Percentiles rank a stretch among this genome's conserved stretches.
These are phyloP conservation scores for Trametes meyenii DNA, from an alignment of 768 basidiomycete species.

Conservation along the genomic window DNA sequence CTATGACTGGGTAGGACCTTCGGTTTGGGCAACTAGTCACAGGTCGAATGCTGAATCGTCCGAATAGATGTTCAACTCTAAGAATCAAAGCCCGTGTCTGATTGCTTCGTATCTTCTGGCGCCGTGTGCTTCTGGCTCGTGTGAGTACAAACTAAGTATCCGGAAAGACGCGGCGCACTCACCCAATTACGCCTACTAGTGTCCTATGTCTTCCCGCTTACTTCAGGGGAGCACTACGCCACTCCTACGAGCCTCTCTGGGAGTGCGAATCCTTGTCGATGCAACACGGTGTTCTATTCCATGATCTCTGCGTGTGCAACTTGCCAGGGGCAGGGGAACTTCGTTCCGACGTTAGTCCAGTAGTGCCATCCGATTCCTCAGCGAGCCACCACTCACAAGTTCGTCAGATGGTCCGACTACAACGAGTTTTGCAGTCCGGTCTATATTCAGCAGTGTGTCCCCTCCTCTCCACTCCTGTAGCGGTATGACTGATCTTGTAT, in stretches of 20 bases:
- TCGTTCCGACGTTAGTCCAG: conserved; percentile 4
- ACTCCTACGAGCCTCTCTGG: neutral
- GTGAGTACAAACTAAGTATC: neutral
- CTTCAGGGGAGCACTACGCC: conserved; percentile 12
- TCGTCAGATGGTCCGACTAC: conserved; percentile 11
- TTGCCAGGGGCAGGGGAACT: conserved; percentile 11
- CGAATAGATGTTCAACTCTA: conserved; percentile 18
- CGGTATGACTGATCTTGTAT: neutral
- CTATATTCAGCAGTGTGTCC: conserved; percentile 3
- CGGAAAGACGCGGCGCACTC: neutral
- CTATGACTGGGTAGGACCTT: neutral
- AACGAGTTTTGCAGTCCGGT: conserved; percentile 2
- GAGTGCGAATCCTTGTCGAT: conserved; percentile 16
- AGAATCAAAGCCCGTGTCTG: conserved; percentile 17
- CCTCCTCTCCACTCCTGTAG: neutral
- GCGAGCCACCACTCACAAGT: neutral
- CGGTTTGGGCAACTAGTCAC: neutral
- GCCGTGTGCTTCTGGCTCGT: conserved; percentile 2
- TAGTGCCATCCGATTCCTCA: no score
- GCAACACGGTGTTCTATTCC: conserved; percentile 19
- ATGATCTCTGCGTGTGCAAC: conserved; percentile 16
- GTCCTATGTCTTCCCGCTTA: conserved; percentile 15
- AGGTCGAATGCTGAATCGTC: no score
- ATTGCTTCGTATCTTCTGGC: conserved; percentile 15
- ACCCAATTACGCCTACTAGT: neutral